Evolutionary conservation across 2,329 filamentous ascomycete species (phyloP).

Genomic region (Aspergillus sp.): DNA sequence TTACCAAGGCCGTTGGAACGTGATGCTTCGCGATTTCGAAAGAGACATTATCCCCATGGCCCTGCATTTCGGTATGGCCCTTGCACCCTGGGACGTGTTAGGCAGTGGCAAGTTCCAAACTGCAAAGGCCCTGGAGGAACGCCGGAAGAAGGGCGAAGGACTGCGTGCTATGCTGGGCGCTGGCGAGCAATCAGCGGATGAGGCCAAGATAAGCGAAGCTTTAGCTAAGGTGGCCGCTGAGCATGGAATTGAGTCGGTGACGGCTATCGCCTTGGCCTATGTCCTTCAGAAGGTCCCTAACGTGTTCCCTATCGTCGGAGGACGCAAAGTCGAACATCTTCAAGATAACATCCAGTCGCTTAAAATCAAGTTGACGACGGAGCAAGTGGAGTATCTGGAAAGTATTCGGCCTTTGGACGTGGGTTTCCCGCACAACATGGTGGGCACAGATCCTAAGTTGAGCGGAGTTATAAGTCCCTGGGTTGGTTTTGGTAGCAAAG

Average conservation of each 20-base stretch:
- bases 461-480: background rate
- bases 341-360: slow-evolving; percentile 70
- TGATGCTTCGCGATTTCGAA: slow-evolving; percentile 41
- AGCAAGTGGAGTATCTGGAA: slow-evolving; percentile 68
- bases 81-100: slow-evolving; percentile 61
- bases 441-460: slow-evolving; percentile 32
- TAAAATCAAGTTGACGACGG: slow-evolving; percentile 55
- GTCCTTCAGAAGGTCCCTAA: slow-evolving; percentile 70
- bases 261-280: slow-evolving; percentile 69
- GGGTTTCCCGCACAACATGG: slow-evolving; percentile 65
- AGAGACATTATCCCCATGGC: slow-evolving; percentile 45
- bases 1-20: slow-evolving; percentile 43
- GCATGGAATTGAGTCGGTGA: slow-evolving; percentile 56
- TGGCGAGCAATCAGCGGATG: slow-evolving; percentile 46
- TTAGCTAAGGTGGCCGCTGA: slow-evolving; percentile 60
- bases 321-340: slow-evolving; percentile 68
- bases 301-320: slow-evolving; percentile 72
- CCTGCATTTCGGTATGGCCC: slow-evolving; percentile 43
- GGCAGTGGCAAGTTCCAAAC: slow-evolving; percentile 54
- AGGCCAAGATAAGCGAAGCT: slow-evolving; percentile 54
- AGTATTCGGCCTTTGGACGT: slow-evolving; percentile 59
- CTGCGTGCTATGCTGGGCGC: slow-evolving; percentile 30
- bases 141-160: slow-evolving; percentile 44
- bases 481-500: background rate
- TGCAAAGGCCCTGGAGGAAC: slow-evolving; percentile 48